Conservation (phyloP, 179 eudicot genomes). For the Heliamphora pulchella region DNA sequence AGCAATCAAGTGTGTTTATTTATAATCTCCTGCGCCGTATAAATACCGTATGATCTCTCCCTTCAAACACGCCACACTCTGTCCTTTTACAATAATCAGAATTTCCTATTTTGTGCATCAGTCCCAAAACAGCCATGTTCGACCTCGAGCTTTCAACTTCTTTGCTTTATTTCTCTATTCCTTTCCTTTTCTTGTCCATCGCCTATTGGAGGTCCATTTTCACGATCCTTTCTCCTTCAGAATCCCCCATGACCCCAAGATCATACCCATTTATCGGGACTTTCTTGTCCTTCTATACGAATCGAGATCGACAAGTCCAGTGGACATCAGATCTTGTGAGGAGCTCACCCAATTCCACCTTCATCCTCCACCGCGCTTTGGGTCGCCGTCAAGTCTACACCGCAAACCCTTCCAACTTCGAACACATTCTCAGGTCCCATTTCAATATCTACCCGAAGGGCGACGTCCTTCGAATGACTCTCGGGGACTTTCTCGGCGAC, state of each 20-base stretch:
- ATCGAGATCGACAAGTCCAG: slow-evolving; percentile 21
- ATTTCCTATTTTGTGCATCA: too few relatives aligned
- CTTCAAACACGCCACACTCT: too few relatives aligned
- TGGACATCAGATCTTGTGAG: slow-evolving; percentile 28
- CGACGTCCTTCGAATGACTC: not conserved
- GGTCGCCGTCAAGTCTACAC: slow-evolving; percentile 31
- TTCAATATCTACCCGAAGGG: slow-evolving; percentile 43
- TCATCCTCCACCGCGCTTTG: slow-evolving; percentile 28
- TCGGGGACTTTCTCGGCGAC: slow-evolving; percentile 44
- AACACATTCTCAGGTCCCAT: slow-evolving; percentile 42
- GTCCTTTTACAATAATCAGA: too few relatives aligned
- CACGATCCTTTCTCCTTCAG: not conserved
- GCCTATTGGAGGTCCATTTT: not conserved
- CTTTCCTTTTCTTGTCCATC: not conserved
- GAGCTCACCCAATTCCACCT: slow-evolving; percentile 31
- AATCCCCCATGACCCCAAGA: slow-evolving; percentile 17
- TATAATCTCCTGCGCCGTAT: too few relatives aligned
- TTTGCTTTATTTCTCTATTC: slow-evolving; percentile 8
- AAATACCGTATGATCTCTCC: too few relatives aligned
- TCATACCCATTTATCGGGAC: slow-evolving; percentile 40
- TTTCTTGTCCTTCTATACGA: slow-evolving; percentile 17
- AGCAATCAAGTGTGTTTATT: too few relatives aligned
- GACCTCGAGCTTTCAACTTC: slow-evolving; percentile 21
- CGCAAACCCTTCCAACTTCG: slow-evolving; percentile 37
- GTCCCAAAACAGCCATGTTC: not conserved